Conservation (phyloP, 78 protist species). For the Dictyostelium capitatum region DNA sequence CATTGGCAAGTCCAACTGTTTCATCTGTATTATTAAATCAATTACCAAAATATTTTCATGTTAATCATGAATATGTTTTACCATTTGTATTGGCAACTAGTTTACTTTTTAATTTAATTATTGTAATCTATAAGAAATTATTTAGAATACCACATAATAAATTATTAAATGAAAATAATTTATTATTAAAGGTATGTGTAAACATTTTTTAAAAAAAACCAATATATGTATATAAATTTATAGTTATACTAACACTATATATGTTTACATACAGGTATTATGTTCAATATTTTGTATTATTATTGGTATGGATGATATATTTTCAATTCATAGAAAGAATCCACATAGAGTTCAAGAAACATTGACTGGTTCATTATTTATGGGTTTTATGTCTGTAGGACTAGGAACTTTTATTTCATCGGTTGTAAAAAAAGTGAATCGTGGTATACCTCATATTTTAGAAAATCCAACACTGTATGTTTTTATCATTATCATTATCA, state of each 20-base stretch:
- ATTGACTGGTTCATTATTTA: not conserved
- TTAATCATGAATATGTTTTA: not conserved
- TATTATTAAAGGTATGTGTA: not conserved
- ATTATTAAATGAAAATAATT: constrained; percentile 3
- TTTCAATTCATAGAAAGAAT: not conserved
- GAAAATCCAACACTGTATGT: constrained; percentile 15
- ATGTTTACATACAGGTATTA: not conserved
- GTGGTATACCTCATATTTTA: not conserved
- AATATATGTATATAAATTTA: not conserved
- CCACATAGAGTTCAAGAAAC: constrained; percentile 4
- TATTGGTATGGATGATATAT: constrained; percentile 10
- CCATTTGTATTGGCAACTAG: not conserved
- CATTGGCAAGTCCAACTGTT: constrained; percentile 11
- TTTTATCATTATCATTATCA: not conserved
- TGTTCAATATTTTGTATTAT: constrained; percentile 1
- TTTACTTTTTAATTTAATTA: not conserved
- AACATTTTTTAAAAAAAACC: not conserved
- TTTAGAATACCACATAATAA: not conserved
- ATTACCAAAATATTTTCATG: not conserved
- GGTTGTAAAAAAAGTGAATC: not conserved
- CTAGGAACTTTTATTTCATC: constrained; percentile 1
- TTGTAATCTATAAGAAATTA: not conserved
- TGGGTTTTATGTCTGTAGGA: constrained; percentile 14
- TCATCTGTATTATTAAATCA: constrained; percentile 21
- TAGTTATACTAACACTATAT: not conserved